Evolutionary conservation across 2,329 filamentous ascomycete genomes (phyloP).

Genomic region (Claviceps spartinae): DNA sequence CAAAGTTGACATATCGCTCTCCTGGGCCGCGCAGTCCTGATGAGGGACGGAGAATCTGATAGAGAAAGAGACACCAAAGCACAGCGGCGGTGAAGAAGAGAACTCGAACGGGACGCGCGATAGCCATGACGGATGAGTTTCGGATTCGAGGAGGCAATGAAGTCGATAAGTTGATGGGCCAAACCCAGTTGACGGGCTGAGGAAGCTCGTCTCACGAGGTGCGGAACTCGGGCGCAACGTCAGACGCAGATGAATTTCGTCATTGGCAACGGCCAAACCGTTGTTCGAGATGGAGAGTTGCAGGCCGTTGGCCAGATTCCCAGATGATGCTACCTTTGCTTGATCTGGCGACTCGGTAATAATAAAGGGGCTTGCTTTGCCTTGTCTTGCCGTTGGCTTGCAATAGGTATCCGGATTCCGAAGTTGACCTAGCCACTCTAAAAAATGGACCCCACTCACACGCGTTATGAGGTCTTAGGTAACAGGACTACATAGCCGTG

Average conservation of each 20-base stretch:
- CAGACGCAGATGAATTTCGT: background rate
- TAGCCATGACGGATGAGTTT: slow-evolving; percentile 46
- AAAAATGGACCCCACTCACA: background rate
- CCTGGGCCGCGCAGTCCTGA: slow-evolving; percentile 28
- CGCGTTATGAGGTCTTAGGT: background rate
- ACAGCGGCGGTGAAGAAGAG: slow-evolving; percentile 58
- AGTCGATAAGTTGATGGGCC: background rate
- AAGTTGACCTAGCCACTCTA: background rate
- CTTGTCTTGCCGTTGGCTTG: background rate
- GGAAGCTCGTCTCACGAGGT: background rate
- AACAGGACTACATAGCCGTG: background rate
- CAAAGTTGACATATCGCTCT: slow-evolving; percentile 41
- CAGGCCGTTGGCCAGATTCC: background rate
- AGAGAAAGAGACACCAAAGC: slow-evolving; percentile 66
- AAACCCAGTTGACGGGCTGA: background rate
- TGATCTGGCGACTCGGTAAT: background rate
- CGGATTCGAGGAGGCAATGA: background rate
- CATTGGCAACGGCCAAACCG: background rate
- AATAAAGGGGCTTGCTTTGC: background rate
- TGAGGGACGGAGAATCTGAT: slow-evolving; percentile 54
- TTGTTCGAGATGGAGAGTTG: background rate
- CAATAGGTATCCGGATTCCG: background rate
- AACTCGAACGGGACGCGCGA: slow-evolving; percentile 73
- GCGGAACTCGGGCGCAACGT: background rate
- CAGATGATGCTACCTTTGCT: background rate